Conservation (phyloP, 2,329 filamentous ascomycete genomes). For the Colletotrichum plurivorum region DNA sequence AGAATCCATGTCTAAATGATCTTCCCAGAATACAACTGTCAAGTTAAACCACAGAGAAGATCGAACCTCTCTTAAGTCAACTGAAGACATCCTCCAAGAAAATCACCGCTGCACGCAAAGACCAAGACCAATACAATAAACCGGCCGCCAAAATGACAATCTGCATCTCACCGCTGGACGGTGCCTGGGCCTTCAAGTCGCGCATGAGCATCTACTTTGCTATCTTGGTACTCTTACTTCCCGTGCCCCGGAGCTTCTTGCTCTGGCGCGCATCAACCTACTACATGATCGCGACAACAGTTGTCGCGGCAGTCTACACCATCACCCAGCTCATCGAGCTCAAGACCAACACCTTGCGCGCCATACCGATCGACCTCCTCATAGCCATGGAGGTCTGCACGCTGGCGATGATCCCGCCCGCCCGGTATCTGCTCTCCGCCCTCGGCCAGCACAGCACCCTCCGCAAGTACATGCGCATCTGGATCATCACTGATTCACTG, state of each 20-base stretch:
- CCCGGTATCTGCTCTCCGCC: not conserved
- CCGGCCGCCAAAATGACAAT: not conserved
- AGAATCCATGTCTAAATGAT: too few relatives aligned
- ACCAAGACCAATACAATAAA: not conserved
- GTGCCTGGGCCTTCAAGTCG: not conserved
- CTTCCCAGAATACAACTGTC: too few relatives aligned
- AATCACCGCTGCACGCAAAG: too few relatives aligned
- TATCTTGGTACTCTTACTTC: not conserved
- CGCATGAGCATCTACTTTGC: not conserved
- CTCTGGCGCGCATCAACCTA: not conserved
- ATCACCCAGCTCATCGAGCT: not conserved
- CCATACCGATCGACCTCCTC: not conserved
- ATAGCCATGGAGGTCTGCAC: not conserved
- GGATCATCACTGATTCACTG: not conserved
- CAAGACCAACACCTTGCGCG: not conserved
- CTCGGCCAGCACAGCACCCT: not conserved
- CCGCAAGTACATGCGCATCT: not conserved
- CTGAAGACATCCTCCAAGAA: too few relatives aligned
- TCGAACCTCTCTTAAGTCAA: too few relatives aligned
- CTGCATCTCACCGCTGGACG: not conserved
- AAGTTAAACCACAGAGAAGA: too few relatives aligned
- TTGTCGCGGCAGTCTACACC: not conserved
- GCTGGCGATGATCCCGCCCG: not conserved
- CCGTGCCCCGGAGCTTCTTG: not conserved
- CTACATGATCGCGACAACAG: not conserved